These are phyloP conservation scores for Dianthus caryophyllus DNA, from an alignment of 148 eudicot genomes.

Conservation along the genomic window DNA sequence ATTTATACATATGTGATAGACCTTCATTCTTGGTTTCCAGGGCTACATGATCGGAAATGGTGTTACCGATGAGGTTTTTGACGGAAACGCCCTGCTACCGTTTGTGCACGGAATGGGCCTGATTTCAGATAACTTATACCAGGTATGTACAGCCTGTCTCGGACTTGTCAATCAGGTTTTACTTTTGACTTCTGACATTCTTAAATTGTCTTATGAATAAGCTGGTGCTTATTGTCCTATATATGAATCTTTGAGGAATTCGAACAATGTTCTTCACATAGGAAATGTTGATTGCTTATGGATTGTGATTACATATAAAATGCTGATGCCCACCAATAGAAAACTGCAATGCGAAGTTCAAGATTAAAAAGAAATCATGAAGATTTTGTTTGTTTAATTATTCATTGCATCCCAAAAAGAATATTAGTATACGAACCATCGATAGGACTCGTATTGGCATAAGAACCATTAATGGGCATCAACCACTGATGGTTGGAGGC, in stretches of 20 bases:
- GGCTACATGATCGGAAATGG: conserved; percentile 98
- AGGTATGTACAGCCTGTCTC: conserved; percentile 31
- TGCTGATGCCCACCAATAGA: not conserved
- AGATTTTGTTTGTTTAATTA: not conserved
- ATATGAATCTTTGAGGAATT: not conserved
- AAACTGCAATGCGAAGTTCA: not conserved
- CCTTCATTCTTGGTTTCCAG: conserved; percentile 28
- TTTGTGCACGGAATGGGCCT: conserved; percentile 94
- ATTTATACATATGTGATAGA: not conserved
- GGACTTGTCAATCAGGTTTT: not conserved
- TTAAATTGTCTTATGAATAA: not conserved
- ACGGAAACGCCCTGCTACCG: conserved; percentile 91
- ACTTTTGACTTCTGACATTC: not conserved
- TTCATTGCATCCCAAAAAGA: not conserved
- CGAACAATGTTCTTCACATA: not conserved
- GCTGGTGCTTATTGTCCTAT: not conserved
- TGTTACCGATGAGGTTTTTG: conserved; percentile 61
- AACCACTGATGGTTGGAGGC: too few species aligned
- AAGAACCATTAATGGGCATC: too few species aligned
- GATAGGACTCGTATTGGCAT: too few species aligned
- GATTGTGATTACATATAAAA: not conserved
- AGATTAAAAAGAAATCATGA: not conserved
- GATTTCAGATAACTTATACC: conserved; percentile 62
- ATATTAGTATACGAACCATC: too few species aligned
- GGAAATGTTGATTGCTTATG: not conserved